Evolutionary conservation across 495 filamentous ascomycete genomes (phyloP), one percentile per base, ranked within the genome.

Genomic region (Neurospora intermedia): DNA sequence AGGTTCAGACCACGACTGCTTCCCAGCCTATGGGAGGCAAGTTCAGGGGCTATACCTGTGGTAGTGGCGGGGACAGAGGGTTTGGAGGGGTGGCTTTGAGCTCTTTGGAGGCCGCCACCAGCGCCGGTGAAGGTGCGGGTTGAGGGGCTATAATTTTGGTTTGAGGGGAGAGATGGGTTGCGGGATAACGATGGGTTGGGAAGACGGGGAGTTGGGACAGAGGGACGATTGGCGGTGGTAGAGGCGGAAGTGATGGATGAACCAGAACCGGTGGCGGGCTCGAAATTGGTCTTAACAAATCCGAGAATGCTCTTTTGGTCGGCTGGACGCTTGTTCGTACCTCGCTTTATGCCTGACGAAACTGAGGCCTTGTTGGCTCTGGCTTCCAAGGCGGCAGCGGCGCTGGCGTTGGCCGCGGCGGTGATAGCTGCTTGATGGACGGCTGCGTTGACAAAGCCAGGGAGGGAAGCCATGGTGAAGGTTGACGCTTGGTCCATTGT

Each of bases 401-500:
- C 77, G 4, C 76, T 77, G 1, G 77, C 78, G 27, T 72, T 75
- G 6, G 78, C 76, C 5, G 80, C 80, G 31, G 54, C 54, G 0
- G 78, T 70, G 48, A 83, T 74, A n/a, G 70, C 80, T 5, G 80
- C 82, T 69, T 84, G 81, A 70, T 85, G 82, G 27, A 80, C 75
- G 1, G 80, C 80, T 6, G 82, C 85, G 7, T 81, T 86, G 43
- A 82, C 81, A 41, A 87, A 87, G 1, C 84, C 84, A 2, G 79
- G 76, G 3, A 83, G 77, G 3, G 78, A 45, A 6, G 83, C 79
- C 16, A 83, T 77, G 8, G 84, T 85, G 71, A 85, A 86, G 16
- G 70, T 77, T 15, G 79, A 74, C 2, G 81, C 79, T 40, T 80
- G 78, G 31, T 86, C 83, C 84, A 86, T 85, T 4, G 84, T 85